Percentiles rank a stretch among this genome's conserved stretches.
Evolutionary conservation across 2,329 filamentous ascomycete species (phyloP).

Genomic region (Paecilomyces fulvus): DNA sequence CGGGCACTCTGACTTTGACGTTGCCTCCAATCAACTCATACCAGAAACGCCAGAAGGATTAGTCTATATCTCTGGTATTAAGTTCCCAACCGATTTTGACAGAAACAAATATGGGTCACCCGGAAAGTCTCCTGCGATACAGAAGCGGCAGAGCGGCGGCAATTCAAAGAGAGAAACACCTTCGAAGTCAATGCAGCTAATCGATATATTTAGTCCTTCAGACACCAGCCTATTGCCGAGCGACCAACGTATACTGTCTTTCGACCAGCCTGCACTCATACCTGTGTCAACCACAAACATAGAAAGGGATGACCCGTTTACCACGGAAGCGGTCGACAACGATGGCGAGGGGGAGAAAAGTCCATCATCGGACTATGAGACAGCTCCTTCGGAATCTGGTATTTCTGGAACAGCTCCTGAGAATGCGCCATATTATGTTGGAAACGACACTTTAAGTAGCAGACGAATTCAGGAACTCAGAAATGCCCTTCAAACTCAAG

Average conservation of each 20-base stretch:
- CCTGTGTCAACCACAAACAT: conserved; percentile 2
- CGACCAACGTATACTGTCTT: conserved; percentile 2
- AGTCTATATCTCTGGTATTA: neutral
- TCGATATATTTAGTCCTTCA: neutral
- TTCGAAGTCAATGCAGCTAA: neutral
- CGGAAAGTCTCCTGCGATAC: neutral
- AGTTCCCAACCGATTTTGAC: conserved; percentile 7
- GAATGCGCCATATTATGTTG: neutral
- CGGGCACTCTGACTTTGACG: neutral
- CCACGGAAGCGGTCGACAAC: neutral
- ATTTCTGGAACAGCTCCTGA: neutral
- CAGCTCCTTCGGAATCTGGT: neutral
- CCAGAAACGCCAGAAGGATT: conserved; percentile 5
- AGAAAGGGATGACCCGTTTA: neutral
- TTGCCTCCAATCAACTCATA: neutral
- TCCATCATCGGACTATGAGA: conserved; percentile 1
- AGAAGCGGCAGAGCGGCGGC: neutral
- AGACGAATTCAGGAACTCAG: neutral
- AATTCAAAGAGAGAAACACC: neutral
- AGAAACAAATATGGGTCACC: conserved; percentile 9
- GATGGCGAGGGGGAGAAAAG: conserved; percentile 1
- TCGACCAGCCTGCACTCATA: conserved; percentile 13
- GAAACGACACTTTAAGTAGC: neutral
- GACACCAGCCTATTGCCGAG: neutral
- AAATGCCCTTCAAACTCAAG: neutral